Conservation (phyloP, 1,284 basidiomycete genomes). For the Xerocomus subilludens region DNA sequence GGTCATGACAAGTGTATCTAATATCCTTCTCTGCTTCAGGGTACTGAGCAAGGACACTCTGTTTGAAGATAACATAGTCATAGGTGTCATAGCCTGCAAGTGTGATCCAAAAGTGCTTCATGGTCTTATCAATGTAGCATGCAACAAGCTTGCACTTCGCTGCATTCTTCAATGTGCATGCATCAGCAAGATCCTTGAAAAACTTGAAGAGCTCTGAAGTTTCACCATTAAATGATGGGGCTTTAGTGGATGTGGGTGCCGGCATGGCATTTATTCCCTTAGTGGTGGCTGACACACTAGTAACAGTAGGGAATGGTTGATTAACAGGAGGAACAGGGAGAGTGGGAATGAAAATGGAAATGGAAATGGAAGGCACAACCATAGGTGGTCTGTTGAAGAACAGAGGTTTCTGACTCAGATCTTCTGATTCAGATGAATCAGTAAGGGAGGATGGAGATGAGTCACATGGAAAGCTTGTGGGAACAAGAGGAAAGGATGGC, state of each 20-base stretch:
- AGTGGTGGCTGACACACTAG: neutral
- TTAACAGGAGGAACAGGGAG: too few species aligned
- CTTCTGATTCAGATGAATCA: too few species aligned
- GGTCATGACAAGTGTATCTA: conserved; percentile 6
- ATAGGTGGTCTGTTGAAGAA: too few species aligned
- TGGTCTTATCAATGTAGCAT: conserved; percentile 18
- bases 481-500: too few species aligned
- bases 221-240: conserved; percentile 10
- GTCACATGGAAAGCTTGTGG: too few species aligned
- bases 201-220: conserved; percentile 24
- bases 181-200: conserved; percentile 10
- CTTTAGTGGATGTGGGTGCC: conserved; percentile 9
- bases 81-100: conserved; percentile 13
- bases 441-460: too few species aligned
- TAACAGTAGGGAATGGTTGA: too few species aligned
- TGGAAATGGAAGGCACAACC: too few species aligned
- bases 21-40: conserved; percentile 7
- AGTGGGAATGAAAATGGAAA: too few species aligned
- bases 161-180: neutral
- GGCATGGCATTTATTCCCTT: conserved; percentile 17
- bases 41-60: conserved; percentile 19
- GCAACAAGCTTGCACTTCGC: conserved; percentile 31
- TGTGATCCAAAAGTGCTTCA: conserved; percentile 28
- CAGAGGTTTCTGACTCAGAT: too few species aligned
- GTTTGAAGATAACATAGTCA: conserved; percentile 12